A percentile compares a stretch with the other conserved stretches of the same genome.
Evolutionary conservation across 139 green algal species (phyloP).

Genomic region (Picochlorum sp.): DNA sequence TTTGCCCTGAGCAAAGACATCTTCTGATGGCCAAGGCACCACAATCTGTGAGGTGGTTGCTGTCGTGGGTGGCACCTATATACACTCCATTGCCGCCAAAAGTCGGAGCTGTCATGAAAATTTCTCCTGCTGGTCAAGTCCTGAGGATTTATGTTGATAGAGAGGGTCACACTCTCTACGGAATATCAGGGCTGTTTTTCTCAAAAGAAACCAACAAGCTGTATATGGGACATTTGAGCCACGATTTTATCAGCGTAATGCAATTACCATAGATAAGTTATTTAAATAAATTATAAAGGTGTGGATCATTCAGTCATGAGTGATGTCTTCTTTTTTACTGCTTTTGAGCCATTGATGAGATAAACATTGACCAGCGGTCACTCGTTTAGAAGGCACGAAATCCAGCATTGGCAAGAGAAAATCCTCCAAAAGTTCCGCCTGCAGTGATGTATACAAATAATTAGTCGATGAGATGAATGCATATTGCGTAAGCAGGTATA

Average conservation of each 20-base stretch:
- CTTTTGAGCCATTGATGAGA: conserved; percentile 80
- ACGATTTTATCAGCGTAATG: conserved; percentile 22
- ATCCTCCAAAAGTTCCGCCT: conserved; percentile 60
- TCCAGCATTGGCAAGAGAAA: conserved; percentile 94
- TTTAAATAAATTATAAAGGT: too few species aligned
- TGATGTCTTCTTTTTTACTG: background rate
- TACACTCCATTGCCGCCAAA: background rate
- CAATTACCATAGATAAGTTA: conserved; percentile 3
- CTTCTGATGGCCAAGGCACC: background rate
- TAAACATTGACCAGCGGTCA: conserved; percentile 76
- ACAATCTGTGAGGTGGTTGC: background rate
- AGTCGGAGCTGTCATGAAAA: conserved; percentile 5
- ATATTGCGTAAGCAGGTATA: background rate
- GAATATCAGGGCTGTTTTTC: background rate
- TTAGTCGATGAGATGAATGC: background rate
- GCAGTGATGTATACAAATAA: conserved; percentile 1
- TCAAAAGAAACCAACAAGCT: background rate
- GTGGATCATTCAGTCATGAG: background rate
- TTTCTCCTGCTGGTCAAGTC: background rate
- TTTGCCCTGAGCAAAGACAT: background rate
- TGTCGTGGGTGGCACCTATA: conserved; percentile 5
- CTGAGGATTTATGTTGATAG: conserved; percentile 2
- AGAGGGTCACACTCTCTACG: background rate
- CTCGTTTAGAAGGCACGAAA: conserved; percentile 67
- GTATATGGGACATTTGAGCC: conserved; percentile 11